phyloP scores from a whole-genome alignment of 139 green algal genomes.

The Picochlorum costavermella region DNA sequence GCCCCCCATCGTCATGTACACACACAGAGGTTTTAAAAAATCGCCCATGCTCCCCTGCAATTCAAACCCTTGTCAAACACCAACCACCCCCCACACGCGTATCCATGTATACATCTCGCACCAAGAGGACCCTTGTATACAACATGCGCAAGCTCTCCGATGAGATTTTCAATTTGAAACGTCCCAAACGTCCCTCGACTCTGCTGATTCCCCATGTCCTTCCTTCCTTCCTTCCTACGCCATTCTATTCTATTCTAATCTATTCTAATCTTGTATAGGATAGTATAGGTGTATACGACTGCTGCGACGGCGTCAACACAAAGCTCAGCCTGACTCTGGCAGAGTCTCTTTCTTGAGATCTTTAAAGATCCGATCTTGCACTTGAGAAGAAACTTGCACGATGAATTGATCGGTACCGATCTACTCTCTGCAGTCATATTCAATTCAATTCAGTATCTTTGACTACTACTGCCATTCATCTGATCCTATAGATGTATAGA shows the following conservation, averaged over 20 bases:
- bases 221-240: conserved; percentile 20
- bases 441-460: no score
- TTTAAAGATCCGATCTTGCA: no score
- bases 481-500: no score
- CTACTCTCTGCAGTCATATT: no score
- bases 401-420: no score
- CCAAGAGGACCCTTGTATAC: conserved; percentile 60
- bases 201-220: conserved; percentile 30
- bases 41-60: conserved; percentile 28
- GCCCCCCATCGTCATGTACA: conserved; percentile 77
- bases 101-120: neutral
- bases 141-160: conserved; percentile 54
- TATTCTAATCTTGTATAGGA: neutral
- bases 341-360: no score
- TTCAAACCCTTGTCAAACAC: no score
- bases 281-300: no score
- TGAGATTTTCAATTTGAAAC: conserved; percentile 6
- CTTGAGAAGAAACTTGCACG: no score
- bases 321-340: no score
- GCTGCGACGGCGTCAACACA: no score
- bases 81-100: neutral
- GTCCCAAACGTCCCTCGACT: conserved; percentile 3
- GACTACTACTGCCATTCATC: no score
- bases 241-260: neutral
- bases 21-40: conserved; percentile 83